Percentiles rank a stretch among this genome's conserved stretches.
Evolutionary conservation across 805 yeast species (phyloP).

Genomic region (Metschnikowia gruessii): DNA sequence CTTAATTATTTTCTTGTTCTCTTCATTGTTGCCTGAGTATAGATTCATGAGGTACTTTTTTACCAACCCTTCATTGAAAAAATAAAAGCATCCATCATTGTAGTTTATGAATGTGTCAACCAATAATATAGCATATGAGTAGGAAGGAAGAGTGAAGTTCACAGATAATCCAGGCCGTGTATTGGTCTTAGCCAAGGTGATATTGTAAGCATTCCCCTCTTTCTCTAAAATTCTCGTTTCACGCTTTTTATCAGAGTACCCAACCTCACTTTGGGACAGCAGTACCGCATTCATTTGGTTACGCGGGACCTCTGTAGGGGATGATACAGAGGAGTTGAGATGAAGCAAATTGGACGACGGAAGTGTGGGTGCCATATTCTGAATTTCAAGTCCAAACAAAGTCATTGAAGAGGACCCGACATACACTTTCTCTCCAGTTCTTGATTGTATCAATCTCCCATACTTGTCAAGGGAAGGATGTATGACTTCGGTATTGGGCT

Average conservation of each 20-base stretch:
- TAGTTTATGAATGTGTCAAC: constrained; percentile 76
- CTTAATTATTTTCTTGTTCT: constrained; percentile 37
- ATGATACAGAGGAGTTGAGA: constrained; percentile 16
- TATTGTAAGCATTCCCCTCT: constrained; percentile 74
- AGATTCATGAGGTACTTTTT: constrained; percentile 62
- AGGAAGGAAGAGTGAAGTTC: constrained; percentile 71
- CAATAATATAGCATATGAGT: constrained; percentile 68
- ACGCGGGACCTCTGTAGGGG: constrained; percentile 14
- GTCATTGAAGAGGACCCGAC: constrained; percentile 86
- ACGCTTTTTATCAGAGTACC: constrained; percentile 23
- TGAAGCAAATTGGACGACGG: constrained; percentile 19
- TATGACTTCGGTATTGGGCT: constrained; percentile 45
- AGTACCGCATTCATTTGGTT: constrained; percentile 13
- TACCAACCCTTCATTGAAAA: constrained; percentile 78
- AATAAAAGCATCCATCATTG: constrained; percentile 82
- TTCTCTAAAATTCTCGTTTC: constrained; percentile 63
- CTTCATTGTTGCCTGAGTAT: constrained; percentile 49
- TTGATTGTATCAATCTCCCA: constrained; percentile 67
- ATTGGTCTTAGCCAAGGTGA: constrained; percentile 64
- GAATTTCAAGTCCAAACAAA: constrained; percentile 72
- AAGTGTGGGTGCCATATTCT: constrained; percentile 51
- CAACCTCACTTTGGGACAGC: constrained; percentile 9
- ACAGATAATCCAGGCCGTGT: constrained; percentile 67
- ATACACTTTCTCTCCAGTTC: constrained; percentile 72
- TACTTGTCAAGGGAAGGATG: constrained; percentile 70